phyloP scores from a whole-genome alignment of 2,329 filamentous ascomycete species.

The Penicillium sp. region DNA sequence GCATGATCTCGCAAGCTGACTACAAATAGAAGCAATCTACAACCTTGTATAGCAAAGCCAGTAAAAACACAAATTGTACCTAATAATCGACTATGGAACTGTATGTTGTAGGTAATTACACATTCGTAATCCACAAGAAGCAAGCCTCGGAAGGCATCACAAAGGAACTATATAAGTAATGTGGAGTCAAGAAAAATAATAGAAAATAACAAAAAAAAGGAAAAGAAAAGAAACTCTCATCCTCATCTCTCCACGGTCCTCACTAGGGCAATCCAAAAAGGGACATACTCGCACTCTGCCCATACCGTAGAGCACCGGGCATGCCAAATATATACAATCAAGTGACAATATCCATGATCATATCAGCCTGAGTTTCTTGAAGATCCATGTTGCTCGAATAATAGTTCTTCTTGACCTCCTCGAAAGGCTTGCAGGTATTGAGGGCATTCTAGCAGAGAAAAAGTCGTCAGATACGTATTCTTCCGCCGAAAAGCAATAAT shows the following conservation, averaged over 20 bases:
- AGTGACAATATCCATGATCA: constrained; percentile 20
- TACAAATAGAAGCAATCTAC: not conserved
- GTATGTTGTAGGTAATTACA: not conserved
- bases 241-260: not conserved
- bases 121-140: not conserved
- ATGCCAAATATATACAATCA: not conserved
- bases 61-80: no score
- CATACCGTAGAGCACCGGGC: not conserved
- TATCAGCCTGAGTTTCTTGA: constrained; percentile 11
- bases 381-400: constrained; percentile 13
- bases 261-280: not conserved
- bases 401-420: constrained; percentile 24
- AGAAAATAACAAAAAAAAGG: not conserved
- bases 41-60: no score
- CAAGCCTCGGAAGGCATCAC: not conserved
- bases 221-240: not conserved
- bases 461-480: not conserved
- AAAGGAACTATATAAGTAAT: not conserved
- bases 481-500: not conserved
- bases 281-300: not conserved
- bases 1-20: no score
- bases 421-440: constrained; percentile 26
- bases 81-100: not conserved
- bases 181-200: not conserved
- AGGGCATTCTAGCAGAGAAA: constrained; percentile 2